Evolutionary conservation across 1,284 basidiomycete species (phyloP).

Genomic region (Boletellus deceptivus): DNA sequence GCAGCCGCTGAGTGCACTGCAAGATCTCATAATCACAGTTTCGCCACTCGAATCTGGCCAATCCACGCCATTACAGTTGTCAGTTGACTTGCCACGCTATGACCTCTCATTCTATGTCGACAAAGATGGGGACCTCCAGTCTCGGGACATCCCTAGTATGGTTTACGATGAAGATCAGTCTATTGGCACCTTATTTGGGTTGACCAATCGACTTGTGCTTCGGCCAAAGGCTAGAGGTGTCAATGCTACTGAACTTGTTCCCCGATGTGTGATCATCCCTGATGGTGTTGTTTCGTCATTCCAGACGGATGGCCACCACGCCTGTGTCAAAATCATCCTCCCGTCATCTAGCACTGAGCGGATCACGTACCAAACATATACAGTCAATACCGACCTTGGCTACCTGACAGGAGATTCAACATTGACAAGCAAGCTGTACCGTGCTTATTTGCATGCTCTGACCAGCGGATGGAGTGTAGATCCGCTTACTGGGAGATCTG

Average conservation of each 20-base stretch:
- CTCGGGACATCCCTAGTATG: conserved; percentile 20
- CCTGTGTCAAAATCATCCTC: conserved; percentile 25
- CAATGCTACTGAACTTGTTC: not conserved
- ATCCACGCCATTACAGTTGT: conserved; percentile 16
- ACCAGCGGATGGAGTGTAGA: conserved; percentile 43
- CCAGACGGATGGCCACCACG: conserved; percentile 25
- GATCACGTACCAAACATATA: conserved; percentile 37
- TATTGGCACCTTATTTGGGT: conserved; percentile 24
- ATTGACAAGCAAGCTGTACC: conserved; percentile 38
- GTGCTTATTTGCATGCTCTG: conserved; percentile 45
- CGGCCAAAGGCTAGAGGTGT: conserved; percentile 17
- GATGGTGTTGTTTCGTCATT: conserved; percentile 34
- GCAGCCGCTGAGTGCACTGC: conserved; percentile 29
- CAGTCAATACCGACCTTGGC: conserved; percentile 39
- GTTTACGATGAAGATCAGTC: conserved; percentile 25
- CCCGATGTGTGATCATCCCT: conserved; percentile 42
- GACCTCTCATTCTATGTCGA: conserved; percentile 35
- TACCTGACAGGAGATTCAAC: conserved; percentile 35
- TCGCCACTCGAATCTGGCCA: conserved; percentile 1
- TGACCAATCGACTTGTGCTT: conserved; percentile 42
- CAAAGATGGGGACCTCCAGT: conserved; percentile 26
- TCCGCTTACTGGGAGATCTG: conserved; percentile 43
- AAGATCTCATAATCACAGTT: conserved; percentile 16
- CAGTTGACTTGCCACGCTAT: conserved; percentile 42
- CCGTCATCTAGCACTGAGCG: not conserved